Evolutionary conservation across 2,329 filamentous ascomycete genomes (phyloP), one percentile per base, ranked within the genome.

Genomic region (Biscogniauxia sp.): DNA sequence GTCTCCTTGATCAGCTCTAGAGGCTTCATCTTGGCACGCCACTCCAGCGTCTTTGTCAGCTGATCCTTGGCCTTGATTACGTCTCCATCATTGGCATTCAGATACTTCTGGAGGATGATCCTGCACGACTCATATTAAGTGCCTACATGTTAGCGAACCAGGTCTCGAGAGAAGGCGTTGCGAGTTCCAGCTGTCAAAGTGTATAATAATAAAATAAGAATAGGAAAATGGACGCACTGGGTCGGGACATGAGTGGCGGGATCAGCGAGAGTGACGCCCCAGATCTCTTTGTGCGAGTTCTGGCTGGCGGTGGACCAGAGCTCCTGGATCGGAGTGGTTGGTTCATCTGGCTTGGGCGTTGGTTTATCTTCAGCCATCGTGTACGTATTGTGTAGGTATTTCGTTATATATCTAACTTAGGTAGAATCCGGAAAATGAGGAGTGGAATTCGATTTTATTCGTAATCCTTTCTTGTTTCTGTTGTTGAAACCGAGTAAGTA

Each of bases 41-140:
- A 97, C 67, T 89, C 83, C 51, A 97, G 82, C 1, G 93, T 93
- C 70, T 89, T 87, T 61, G 79, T 81, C 52, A 98, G 85, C 79
- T 97, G 93, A 58, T 88, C 85, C 72, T 88, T 87, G 17, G 93
- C 91, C 72, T 88, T 88, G 57, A 81, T 80, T 6, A 92, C 74
- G 70, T 96, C 88, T 63, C 89, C 88, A 63, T 88, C 87, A 74
- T 97, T 97, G 73, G 93, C 94, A 68, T 93, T 91, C 59, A 98
- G 85, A 78, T 93, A 97, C 80, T 97, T 98, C 74, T 96, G 92
- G 54, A 97, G 82, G 56, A 97, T 85, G 69, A 97, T 88, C 73
- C 37, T 45, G 17, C n/a, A 6, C 7, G 3, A 17, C 37, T n/a
- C 37, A 45, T n/a, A 45, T 9, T n/a, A 45, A 45, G 28, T 32